Percentiles rank a stretch among this genome's conserved stretches.
Conservation (phyloP, 2,329 filamentous ascomycete species). For the Paraconiothyrium brasiliense region DNA sequence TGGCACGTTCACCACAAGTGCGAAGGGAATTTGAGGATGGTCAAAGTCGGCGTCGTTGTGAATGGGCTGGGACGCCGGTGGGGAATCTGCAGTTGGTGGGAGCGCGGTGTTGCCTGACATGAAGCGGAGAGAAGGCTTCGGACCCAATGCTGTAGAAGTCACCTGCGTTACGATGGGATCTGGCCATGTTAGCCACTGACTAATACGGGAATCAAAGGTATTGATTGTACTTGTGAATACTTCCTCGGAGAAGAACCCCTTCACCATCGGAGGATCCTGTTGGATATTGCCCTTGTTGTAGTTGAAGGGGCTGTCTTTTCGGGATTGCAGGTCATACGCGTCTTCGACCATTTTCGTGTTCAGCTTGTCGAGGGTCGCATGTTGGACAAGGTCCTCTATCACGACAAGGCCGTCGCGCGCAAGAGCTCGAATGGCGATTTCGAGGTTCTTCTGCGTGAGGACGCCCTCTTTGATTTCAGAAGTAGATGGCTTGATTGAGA, state of each 20-base stretch:
- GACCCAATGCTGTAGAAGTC: slow-evolving; percentile 57
- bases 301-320: slow-evolving; percentile 67
- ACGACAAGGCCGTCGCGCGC: slow-evolving; percentile 46
- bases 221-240: slow-evolving; percentile 63
- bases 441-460: slow-evolving; percentile 62
- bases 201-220: background rate
- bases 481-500: slow-evolving; percentile 52
- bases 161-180: slow-evolving; percentile 66
- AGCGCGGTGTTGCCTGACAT: slow-evolving; percentile 49
- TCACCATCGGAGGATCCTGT: slow-evolving; percentile 66
- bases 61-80: slow-evolving; percentile 44
- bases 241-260: slow-evolving; percentile 44
- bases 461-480: slow-evolving; percentile 51
- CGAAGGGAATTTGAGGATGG: slow-evolving; percentile 53
- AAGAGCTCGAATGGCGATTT: slow-evolving; percentile 52
- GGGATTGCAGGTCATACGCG: slow-evolving; percentile 60
- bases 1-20: slow-evolving; percentile 58
- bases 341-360: slow-evolving; percentile 69
- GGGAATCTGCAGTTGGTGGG: slow-evolving; percentile 56
- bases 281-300: slow-evolving; percentile 71
- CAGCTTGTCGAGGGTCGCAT: slow-evolving; percentile 62
- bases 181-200: slow-evolving; percentile 29
- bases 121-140: slow-evolving; percentile 41
- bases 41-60: slow-evolving; percentile 49
- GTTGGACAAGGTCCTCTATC: slow-evolving; percentile 49